Evolutionary conservation across 192 early-diverging fungal species (phyloP).

Genomic region (Coemansia sp.): DNA sequence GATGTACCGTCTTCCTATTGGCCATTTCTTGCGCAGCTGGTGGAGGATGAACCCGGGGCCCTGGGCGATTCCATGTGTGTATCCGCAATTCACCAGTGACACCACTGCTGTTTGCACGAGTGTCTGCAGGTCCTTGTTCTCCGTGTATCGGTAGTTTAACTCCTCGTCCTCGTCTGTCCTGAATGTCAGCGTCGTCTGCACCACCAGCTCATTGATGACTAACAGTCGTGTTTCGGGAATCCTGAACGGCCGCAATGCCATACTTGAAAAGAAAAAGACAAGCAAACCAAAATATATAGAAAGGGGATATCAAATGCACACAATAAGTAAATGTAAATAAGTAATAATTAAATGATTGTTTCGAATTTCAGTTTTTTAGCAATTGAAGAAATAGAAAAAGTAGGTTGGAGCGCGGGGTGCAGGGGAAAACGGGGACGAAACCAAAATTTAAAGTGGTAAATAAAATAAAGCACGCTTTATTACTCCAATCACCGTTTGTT

Average conservation of each 20-base stretch:
- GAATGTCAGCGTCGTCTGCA: conserved; percentile 46
- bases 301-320: not conserved
- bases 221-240: conserved; percentile 51
- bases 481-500: conserved; percentile 13
- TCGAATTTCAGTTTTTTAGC: not conserved
- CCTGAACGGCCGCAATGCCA: conserved; percentile 34
- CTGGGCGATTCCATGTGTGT: conserved; percentile 36
- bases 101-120: conserved; percentile 42
- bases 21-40: conserved; percentile 55
- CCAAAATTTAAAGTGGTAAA: not conserved
- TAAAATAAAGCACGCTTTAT: not conserved
- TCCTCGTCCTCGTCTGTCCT: conserved; percentile 52
- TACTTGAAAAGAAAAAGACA: not conserved
- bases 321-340: not conserved
- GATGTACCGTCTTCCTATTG: conserved; percentile 50
- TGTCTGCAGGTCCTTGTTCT: conserved; percentile 32
- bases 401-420: not conserved
- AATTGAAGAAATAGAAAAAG: not conserved
- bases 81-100: conserved; percentile 53
- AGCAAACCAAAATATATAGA: not conserved
- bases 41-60: conserved; percentile 51
- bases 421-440: not conserved
- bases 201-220: conserved; percentile 45
- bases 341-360: not conserved
- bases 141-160: conserved; percentile 35